Conservation (phyloP, 805 yeast genomes). For the Wickerhamiella siamensis region DNA sequence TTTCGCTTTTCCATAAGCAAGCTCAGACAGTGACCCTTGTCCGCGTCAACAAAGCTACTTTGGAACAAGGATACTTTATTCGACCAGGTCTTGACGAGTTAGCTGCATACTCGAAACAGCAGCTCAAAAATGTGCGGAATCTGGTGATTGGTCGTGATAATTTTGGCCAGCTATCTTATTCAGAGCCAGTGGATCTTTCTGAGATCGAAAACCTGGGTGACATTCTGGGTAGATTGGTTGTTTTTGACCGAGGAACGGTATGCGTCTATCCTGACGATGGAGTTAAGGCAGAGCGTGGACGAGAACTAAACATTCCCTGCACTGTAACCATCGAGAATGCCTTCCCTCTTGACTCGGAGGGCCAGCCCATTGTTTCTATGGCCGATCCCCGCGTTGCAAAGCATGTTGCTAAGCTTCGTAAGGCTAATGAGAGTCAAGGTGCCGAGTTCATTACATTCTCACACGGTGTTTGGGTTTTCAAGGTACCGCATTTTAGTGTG, state of each 20-base stretch:
- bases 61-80: slow-evolving; percentile 53
- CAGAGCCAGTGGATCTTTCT: slow-evolving; percentile 66
- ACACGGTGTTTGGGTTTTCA: slow-evolving; percentile 62
- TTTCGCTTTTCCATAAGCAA: slow-evolving; percentile 9
- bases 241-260: slow-evolving; percentile 46
- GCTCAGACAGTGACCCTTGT: slow-evolving; percentile 12
- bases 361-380: slow-evolving; percentile 53
- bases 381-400: slow-evolving; percentile 45
- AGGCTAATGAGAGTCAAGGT: slow-evolving; percentile 42
- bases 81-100: slow-evolving; percentile 57
- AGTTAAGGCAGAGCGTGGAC: slow-evolving; percentile 46
- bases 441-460: slow-evolving; percentile 69
- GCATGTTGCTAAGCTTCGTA: slow-evolving; percentile 31
- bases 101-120: slow-evolving; percentile 37
- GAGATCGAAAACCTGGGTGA: slow-evolving; percentile 41
- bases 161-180: slow-evolving; percentile 56
- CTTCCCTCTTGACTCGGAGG: slow-evolving; percentile 48
- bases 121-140: slow-evolving; percentile 44
- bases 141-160: slow-evolving; percentile 61
- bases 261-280: slow-evolving; percentile 55
- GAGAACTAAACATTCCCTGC: slow-evolving; percentile 64
- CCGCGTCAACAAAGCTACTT: slow-evolving; percentile 18
- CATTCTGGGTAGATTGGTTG: slow-evolving; percentile 49
- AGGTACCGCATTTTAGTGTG: slow-evolving; percentile 79
- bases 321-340: slow-evolving; percentile 61